Evolutionary conservation across 2,329 filamentous ascomycete species (phyloP).

Genomic region (Arthrinium phaeospermum): DNA sequence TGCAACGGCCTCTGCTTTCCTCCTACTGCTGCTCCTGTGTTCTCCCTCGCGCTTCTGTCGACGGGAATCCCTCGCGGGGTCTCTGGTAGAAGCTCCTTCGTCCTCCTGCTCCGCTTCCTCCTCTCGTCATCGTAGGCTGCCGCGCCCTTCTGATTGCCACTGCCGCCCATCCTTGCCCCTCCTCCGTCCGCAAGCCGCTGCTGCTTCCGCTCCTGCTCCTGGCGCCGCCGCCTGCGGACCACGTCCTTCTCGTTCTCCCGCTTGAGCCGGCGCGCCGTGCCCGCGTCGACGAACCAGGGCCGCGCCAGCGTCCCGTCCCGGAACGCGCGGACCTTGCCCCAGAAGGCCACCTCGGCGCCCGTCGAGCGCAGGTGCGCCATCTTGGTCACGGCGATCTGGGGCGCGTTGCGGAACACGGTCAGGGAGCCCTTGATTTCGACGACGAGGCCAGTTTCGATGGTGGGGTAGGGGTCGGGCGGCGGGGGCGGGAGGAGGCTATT

Average conservation of each 20-base stretch:
- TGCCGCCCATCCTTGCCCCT: not conserved
- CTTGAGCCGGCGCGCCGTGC: constrained; percentile 56
- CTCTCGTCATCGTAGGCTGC: not conserved
- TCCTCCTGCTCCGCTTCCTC: not conserved
- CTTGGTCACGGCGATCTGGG: constrained; percentile 60
- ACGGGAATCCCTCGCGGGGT: not conserved
- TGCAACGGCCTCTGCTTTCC: not conserved
- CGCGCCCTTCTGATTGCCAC: not conserved
- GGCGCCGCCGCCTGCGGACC: constrained; percentile 16
- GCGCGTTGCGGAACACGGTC: constrained; percentile 51
- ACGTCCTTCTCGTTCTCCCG: constrained; percentile 48
- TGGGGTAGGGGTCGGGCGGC: constrained; percentile 24
- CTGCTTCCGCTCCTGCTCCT: not conserved
- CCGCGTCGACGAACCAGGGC: constrained; percentile 60
- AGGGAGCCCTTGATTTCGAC: constrained; percentile 64
- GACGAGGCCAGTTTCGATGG: constrained; percentile 56
- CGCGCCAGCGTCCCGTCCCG: constrained; percentile 53
- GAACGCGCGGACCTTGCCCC: constrained; percentile 61
- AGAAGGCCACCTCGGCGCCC: constrained; percentile 62
- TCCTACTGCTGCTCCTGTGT: not conserved
- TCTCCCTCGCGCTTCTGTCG: not conserved
- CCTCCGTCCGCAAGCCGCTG: not conserved
- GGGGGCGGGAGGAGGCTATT: not conserved
- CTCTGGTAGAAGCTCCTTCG: not conserved
- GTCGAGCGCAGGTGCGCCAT: constrained; percentile 56